Base-by-base conservation (phyloP, 306 rosid species). In the Inga oerstediana region DNA sequence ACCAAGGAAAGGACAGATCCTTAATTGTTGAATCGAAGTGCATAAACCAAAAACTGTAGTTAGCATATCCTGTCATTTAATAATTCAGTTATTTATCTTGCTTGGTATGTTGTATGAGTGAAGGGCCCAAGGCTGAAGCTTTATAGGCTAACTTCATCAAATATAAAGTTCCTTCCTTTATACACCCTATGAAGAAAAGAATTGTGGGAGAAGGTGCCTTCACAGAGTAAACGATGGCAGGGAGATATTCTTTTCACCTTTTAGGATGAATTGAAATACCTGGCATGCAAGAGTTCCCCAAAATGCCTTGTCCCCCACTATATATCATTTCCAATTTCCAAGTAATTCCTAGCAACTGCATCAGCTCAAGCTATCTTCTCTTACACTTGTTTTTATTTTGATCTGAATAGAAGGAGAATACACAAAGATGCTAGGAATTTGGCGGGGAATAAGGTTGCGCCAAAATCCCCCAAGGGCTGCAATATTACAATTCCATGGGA, bases 391-490 rank as follows among this genome's bases (percentile, higher is more conserved):
- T 54, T 48, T 22, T 51, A n/a, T 43, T 56, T 82, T 77, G 61
- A 54, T 75, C 34, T 72, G 54, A 81, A 79, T 87, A 87, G 84
- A 84, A 79, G 49, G 45, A 69, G 64, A 80, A 78, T 9, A 74
- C 17, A 77, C 81, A 6, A 61, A 82, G 80, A 95, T 95, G 99
- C 92, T 87, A 72, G 88, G 91, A 84, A 73, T 95, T 27, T 61
- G 74, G 20, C 58, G 86, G 49, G 89, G 89, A 51, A 44, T 84
- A 37, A 69, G 87, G 67, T 83, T 74, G 34, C 83, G 87, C 79
- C 87, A 81, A 74, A 86, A 87, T 71, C 85, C 85, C 30, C 41
- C 80, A 22, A 85, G 89, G 79, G 88, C 88, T 2, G 82, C 91
- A 67, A 86, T 88, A 32, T 76, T 79, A 74, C 91, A 89, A 27